Base-by-base conservation (phyloP, 768 basidiomycete genomes). In the Rhizopogon sp. region DNA sequence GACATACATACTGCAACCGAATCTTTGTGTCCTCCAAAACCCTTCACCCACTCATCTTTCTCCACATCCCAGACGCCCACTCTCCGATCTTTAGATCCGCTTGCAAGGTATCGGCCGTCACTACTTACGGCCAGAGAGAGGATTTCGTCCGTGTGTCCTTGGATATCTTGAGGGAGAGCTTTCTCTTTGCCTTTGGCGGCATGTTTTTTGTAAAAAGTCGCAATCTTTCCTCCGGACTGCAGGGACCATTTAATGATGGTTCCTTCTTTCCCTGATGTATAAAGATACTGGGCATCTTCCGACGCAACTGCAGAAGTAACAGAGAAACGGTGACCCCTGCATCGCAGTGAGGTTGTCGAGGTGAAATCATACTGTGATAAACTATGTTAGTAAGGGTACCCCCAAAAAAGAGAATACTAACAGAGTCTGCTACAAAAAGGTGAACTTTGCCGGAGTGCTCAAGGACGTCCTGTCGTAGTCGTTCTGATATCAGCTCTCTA, bases 181-280 rank as follows among this genome's bases (percentile, higher is more conserved):
- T 81, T 83, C 40, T 79, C 80, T 66, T 88, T 85, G 13, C 80
- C 80, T 59, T 82, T 85, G 53, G 63, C 72, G 71, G 64, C 83
- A 20, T 81, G 79, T 9, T 75, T 61, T 69, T 92, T 92, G 65
- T 82, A 76, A 63, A 87, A 81, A 1, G 79, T 80, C 9, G 74
- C 69, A 1, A 80, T 60, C 60, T 80, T 82, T 66, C 80, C 78
- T 8, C 90, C 90, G 0, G 80, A 81, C 9, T 66, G 67, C 28
- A 95, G 74, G 64, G 90, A 82, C 88, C 90, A 93, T 68, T 93
- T 90, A 53, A 87, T 79, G 65, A 99, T 91, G 11, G 80, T 76
- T 1, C 96, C 97, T 63, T 96, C 93, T 67, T 99, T 99, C 8
- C 89, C 88, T 0, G 93, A 75, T 0, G 93, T 93, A 68, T 87